A percentile compares a stretch with the other conserved stretches of the same genome.
phyloP scores from a whole-genome alignment of 495 filamentous ascomycete genomes.

The Poronia punctata region DNA sequence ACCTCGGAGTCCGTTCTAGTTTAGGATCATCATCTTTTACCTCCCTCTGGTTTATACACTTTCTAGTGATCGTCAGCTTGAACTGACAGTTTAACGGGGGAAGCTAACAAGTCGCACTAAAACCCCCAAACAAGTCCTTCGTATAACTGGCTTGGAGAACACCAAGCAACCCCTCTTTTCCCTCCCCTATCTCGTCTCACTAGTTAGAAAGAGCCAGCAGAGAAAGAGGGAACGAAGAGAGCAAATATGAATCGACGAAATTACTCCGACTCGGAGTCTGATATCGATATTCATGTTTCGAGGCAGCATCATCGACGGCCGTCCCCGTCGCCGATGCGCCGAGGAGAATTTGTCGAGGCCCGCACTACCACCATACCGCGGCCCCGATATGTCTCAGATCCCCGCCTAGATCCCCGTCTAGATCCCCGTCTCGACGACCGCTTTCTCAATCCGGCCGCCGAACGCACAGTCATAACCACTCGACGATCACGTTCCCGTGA shows the following conservation, averaged over 20 bases:
- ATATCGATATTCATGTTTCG: constrained; percentile 39
- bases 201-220: not conserved
- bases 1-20: too few species aligned
- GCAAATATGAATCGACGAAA: constrained; percentile 7
- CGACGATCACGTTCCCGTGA: constrained; percentile 34
- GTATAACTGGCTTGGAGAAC: not conserved
- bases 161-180: not conserved
- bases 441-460: constrained; percentile 22
- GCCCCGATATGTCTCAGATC: constrained; percentile 27
- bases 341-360: constrained; percentile 33
- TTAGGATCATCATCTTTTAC: too few species aligned
- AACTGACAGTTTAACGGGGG: too few species aligned
- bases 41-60: too few species aligned
- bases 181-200: not conserved
- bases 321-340: constrained; percentile 23
- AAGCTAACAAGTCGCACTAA: too few species aligned
- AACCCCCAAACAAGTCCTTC: too few species aligned
- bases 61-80: too few species aligned
- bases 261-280: constrained; percentile 30
- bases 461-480: constrained; percentile 32
- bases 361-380: constrained; percentile 19
- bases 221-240: too few species aligned
- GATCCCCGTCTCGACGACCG: constrained; percentile 21
- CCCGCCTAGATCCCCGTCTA: too few species aligned
- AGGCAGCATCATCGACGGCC: constrained; percentile 21